Evolutionary conservation across 345 rosid genomes (phyloP).

Genomic region (Lepidium didymum): DNA sequence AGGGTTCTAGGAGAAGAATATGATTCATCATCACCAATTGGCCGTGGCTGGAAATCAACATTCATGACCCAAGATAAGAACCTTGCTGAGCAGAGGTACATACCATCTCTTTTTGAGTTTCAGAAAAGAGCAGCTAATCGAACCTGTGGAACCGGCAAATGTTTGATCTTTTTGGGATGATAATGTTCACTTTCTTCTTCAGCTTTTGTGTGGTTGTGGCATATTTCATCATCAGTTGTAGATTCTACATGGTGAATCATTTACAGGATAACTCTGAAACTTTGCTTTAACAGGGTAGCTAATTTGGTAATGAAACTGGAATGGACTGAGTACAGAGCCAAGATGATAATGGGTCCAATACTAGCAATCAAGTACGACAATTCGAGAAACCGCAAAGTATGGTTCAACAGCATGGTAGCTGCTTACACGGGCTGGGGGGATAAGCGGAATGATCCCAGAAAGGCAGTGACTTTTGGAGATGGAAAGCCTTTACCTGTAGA

Average conservation of each 20-base stretch:
- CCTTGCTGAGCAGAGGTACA: slow-evolving; percentile 65
- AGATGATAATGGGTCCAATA: slow-evolving; percentile 79
- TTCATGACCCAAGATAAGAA: slow-evolving; percentile 70
- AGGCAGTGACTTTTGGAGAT: slow-evolving; percentile 68
- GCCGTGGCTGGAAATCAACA: slow-evolving; percentile 94
- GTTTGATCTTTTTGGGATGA: too few relatives aligned
- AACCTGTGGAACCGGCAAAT: not conserved
- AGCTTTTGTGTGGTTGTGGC: not conserved
- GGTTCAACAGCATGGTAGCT: slow-evolving; percentile 95
- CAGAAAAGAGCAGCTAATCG: not conserved
- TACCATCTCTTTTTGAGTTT: not conserved
- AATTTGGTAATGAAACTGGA: slow-evolving; percentile 73
- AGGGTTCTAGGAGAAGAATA: slow-evolving; percentile 72
- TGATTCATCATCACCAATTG: slow-evolving; percentile 80
- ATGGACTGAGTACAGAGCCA: slow-evolving; percentile 71
- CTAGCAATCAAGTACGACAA: slow-evolving; percentile 64
- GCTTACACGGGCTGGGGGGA: slow-evolving; percentile 89
- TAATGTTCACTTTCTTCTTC: too few relatives aligned
- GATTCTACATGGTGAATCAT: not conserved
- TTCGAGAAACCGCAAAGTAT: slow-evolving; percentile 60
- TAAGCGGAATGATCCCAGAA: slow-evolving; percentile 58
- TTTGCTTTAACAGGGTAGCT: slow-evolving; percentile 48
- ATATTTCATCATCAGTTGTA: not conserved
- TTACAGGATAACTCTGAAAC: not conserved
- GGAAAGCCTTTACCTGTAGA: slow-evolving; percentile 61